Percentiles rank a stretch among this genome's conserved stretches.
phyloP scores from a whole-genome alignment of 306 rosid species.

The Fragaria ananassa region DNA sequence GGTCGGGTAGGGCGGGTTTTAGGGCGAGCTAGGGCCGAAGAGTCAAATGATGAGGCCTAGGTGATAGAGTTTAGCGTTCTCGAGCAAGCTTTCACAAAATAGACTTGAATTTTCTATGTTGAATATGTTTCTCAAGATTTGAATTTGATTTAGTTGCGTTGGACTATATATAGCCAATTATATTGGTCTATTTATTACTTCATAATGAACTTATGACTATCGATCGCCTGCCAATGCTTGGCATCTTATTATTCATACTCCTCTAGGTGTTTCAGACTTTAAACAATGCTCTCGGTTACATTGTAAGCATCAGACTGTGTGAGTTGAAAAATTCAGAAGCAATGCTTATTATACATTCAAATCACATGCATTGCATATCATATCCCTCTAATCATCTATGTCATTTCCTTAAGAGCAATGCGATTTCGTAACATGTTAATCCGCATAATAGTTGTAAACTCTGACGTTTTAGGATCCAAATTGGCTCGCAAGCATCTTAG shows the following conservation, averaged over 20 bases:
- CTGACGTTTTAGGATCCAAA: neutral
- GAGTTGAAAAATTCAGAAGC: neutral
- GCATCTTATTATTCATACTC: too few relatives aligned
- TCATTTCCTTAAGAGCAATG: neutral
- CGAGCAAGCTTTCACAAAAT: neutral
- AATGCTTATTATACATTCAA: neutral
- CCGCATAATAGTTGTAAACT: neutral
- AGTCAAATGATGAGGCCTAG: too few relatives aligned
- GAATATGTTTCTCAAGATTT: neutral
- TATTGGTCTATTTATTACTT: too few relatives aligned
- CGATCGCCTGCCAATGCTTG: too few relatives aligned
- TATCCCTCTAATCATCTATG: neutral
- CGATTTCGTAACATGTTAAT: neutral
- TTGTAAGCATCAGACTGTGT: neutral
- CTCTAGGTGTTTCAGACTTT: too few relatives aligned
- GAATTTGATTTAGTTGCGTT: neutral
- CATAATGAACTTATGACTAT: too few relatives aligned
- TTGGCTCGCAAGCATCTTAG: neutral
- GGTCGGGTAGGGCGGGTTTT: too few relatives aligned
- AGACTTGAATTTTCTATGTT: neutral
- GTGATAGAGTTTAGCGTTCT: neutral
- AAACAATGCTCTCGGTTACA: neutral
- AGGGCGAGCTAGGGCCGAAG: too few relatives aligned
- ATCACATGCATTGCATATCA: neutral
- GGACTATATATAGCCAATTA: neutral